A percentile compares a stretch with the other conserved stretches of the same genome.
phyloP scores from a whole-genome alignment of 2,329 filamentous ascomycete genomes.

The Akanthomyces uredinophilus region DNA sequence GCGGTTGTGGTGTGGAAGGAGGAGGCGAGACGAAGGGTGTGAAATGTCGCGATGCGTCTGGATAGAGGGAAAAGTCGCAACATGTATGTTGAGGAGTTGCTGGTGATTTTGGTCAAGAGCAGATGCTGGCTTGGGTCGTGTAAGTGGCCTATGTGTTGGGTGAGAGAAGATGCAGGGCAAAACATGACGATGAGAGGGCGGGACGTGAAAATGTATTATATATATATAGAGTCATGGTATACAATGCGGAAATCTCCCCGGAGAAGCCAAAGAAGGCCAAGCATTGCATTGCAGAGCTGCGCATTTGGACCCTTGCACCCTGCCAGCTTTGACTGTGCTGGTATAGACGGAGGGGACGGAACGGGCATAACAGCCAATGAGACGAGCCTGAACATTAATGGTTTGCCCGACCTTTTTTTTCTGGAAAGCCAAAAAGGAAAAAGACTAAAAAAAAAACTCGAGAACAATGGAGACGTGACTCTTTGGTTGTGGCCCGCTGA shows the following conservation, averaged over 20 bases:
- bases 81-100: neutral
- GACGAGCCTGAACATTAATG: neutral
- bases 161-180: neutral
- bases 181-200: neutral
- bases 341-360: neutral
- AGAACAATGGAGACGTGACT: neutral
- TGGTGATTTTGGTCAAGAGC: neutral
- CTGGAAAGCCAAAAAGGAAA: too few species aligned
- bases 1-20: slow-evolving; percentile 1
- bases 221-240: neutral
- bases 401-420: too few species aligned
- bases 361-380: neutral
- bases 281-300: neutral
- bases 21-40: neutral
- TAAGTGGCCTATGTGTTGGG: neutral
- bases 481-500: neutral
- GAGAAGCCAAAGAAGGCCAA: slow-evolving; percentile 1
- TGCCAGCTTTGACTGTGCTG: neutral
- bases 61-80: neutral
- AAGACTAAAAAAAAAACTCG: neutral
- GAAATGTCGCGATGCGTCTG: neutral
- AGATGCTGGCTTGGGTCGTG: neutral
- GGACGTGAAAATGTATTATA: neutral
- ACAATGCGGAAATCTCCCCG: neutral
- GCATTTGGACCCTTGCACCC: neutral